Percentiles rank a stretch among this genome's conserved stretches.
Evolutionary conservation across 2,329 filamentous ascomycete species (phyloP).

Genomic region (Coniella vitis): DNA sequence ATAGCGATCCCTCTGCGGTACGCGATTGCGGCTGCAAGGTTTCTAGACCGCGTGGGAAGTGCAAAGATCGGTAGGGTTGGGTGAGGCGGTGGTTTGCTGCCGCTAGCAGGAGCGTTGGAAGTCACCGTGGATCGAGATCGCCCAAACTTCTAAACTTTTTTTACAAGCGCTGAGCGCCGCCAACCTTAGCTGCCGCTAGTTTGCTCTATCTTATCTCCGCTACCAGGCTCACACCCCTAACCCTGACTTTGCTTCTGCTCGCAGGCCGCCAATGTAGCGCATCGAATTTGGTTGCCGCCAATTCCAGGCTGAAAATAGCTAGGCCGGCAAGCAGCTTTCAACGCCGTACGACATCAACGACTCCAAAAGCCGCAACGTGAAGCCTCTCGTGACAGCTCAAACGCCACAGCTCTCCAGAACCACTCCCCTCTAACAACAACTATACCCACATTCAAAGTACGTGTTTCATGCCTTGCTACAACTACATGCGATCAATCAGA

Average conservation of each 20-base stretch:
- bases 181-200: no score
- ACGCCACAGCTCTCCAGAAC: constrained; percentile 14
- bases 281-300: background rate
- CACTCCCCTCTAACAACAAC: constrained; percentile 1
- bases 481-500: background rate
- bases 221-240: background rate
- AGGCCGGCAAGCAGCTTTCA: constrained; percentile 1
- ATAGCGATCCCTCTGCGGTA: background rate
- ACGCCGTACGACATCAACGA: constrained; percentile 5
- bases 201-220: background rate
- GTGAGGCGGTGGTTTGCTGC: background rate
- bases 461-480: background rate
- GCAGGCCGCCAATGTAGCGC: no score
- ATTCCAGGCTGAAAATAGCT: constrained; percentile 3
- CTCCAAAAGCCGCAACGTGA: background rate
- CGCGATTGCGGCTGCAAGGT: background rate
- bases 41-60: background rate
- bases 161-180: background rate
- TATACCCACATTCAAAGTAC: constrained; percentile 3
- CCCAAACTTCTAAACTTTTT: background rate
- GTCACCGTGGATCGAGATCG: constrained; percentile 3
- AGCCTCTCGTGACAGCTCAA: background rate
- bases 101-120: background rate
- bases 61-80: background rate
- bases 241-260: no score